These are phyloP conservation scores for Salix exigua DNA, from an alignment of 345 rosid genomes.

Conservation along the genomic window DNA sequence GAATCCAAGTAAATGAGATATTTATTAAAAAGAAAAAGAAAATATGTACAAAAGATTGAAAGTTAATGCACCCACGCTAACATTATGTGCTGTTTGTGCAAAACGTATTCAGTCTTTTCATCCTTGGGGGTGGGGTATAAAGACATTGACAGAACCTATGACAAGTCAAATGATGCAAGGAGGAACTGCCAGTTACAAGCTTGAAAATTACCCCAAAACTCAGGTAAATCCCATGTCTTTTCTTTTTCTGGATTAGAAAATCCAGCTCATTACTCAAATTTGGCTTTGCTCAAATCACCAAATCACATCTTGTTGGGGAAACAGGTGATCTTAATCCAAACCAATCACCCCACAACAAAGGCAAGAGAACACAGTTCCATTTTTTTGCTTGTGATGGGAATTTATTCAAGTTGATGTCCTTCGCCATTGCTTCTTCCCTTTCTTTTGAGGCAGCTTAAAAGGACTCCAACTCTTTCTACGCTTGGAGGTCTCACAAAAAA, in stretches of 20 bases:
- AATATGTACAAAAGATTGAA: not conserved
- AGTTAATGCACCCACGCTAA: not conserved
- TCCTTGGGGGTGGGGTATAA: not conserved
- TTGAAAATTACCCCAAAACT: not conserved
- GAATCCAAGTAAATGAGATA: not conserved
- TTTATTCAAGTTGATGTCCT: slow-evolving; percentile 47
- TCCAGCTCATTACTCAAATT: not conserved
- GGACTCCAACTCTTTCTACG: slow-evolving; percentile 98
- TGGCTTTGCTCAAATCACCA: not conserved
- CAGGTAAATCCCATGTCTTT: not conserved
- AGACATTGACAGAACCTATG: not conserved
- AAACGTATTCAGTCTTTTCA: not conserved
- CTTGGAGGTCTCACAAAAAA: slow-evolving; percentile 79
- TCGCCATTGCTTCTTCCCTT: slow-evolving; percentile 85
- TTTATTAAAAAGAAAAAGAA: not conserved
- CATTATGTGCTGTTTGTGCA: not conserved
- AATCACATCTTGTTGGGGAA: not conserved
- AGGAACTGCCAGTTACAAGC: not conserved
- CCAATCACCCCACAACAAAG: not conserved
- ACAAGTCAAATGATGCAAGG: not conserved
- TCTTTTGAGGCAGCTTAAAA: slow-evolving; percentile 75
- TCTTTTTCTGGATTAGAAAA: not conserved
- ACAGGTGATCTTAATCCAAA: not conserved
- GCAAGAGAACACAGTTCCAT: not conserved
- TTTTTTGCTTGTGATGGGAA: not conserved